phyloP scores from a whole-genome alignment of 140 eudicot species.

The Erigeron philadelphicus region DNA sequence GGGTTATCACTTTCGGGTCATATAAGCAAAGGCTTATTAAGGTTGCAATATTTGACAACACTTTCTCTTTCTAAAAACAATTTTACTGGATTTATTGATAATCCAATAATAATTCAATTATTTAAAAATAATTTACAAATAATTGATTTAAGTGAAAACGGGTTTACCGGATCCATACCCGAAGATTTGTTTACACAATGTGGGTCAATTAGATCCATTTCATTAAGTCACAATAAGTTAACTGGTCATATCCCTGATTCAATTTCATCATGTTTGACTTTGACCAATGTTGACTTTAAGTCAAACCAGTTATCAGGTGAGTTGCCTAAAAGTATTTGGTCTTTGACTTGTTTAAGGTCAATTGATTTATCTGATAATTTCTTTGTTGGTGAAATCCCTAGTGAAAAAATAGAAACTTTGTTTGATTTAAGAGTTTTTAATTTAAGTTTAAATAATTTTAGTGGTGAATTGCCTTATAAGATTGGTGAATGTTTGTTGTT shows the following conservation, averaged over 20 bases:
- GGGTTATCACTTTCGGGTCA: conserved; percentile 75
- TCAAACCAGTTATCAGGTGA: conserved; percentile 61
- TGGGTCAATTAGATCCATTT: conserved; percentile 47
- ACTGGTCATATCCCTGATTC: conserved; percentile 60
- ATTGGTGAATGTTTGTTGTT: conserved; percentile 63
- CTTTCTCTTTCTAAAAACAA: conserved; percentile 68
- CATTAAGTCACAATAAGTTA: conserved; percentile 55
- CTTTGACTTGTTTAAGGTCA: conserved; percentile 39
- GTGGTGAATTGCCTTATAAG: conserved; percentile 63
- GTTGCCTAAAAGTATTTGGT: conserved; percentile 52
- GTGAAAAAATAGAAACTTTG: conserved; percentile 45
- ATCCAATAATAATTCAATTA: conserved; percentile 51
- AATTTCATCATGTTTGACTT: conserved; percentile 50
- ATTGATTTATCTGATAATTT: conserved; percentile 62
- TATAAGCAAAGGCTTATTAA: conserved; percentile 56
- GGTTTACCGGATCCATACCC: conserved; percentile 57
- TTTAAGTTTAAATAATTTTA: conserved; percentile 50
- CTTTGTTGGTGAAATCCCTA: conserved; percentile 69
- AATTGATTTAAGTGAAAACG: conserved; percentile 55
- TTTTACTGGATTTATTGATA: conserved; percentile 49
- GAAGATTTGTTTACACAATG: conserved; percentile 59
- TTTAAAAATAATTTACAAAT: conserved; percentile 33
- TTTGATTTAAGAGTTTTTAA: conserved; percentile 50
- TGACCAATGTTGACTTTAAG: conserved; percentile 52
- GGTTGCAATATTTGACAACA: conserved; percentile 51